Evolutionary conservation across 805 yeast genomes (phyloP).

Genomic region (Barnettozyma botsteinii): DNA sequence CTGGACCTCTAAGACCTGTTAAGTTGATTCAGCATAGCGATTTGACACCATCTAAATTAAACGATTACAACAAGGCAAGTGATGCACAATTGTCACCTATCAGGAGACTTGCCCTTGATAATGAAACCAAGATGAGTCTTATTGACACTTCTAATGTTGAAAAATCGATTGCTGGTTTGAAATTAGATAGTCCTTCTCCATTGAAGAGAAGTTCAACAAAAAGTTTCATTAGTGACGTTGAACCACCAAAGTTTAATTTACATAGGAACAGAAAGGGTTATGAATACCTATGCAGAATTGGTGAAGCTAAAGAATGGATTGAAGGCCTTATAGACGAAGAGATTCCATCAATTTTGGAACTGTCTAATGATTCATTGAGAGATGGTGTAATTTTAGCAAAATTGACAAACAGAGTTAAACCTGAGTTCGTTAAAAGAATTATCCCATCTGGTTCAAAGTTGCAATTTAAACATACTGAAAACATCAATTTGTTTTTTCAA

Average conservation of each 20-base stretch:
- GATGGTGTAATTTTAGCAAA: constrained; percentile 86
- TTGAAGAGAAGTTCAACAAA: constrained; percentile 16
- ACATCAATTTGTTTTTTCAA: constrained; percentile 76
- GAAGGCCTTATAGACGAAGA: constrained; percentile 54
- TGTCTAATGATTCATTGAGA: constrained; percentile 55
- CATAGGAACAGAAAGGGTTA: constrained; percentile 41
- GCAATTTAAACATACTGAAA: constrained; percentile 88
- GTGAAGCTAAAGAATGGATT: constrained; percentile 79
- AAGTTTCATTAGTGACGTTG: neutral
- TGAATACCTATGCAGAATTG: constrained; percentile 75
- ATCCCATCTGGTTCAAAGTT: constrained; percentile 54
- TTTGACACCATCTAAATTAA: neutral
- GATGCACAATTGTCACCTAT: constrained; percentile 4
- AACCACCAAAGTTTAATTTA: constrained; percentile 14
- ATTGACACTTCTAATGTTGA: constrained; percentile 10
- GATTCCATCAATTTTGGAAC: constrained; percentile 50
- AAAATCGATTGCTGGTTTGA: constrained; percentile 18
- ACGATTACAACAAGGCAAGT: neutral
- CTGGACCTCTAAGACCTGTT: constrained; percentile 17
- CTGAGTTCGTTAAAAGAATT: constrained; percentile 51
- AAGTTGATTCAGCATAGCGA: constrained; percentile 13
- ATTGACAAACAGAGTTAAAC: constrained; percentile 65
- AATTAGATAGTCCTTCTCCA: constrained; percentile 24
- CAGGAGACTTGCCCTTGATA: constrained; percentile 1
- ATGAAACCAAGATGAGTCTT: neutral